Conservation (phyloP, 2,329 filamentous ascomycete species). For the Fusarium sp. region DNA sequence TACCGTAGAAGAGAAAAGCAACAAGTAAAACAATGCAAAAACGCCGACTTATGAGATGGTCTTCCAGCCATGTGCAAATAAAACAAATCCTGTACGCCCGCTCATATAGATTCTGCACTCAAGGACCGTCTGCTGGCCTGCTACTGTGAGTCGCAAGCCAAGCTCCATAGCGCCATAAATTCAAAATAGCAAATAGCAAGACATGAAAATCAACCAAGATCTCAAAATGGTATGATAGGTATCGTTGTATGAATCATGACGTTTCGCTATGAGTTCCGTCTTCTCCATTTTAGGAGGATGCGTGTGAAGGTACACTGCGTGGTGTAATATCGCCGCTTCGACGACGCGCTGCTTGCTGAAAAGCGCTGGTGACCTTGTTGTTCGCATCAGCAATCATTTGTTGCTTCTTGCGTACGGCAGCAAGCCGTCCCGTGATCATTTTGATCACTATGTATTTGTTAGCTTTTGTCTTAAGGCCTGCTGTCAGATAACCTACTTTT, state of each 20-base stretch:
- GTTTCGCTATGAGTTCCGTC: conserved; percentile 15
- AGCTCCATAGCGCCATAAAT: conserved; percentile 41
- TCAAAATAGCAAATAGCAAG: conserved; percentile 40
- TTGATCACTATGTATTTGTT: conserved; percentile 64
- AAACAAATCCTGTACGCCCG: conserved; percentile 43
- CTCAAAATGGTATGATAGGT: conserved; percentile 39
- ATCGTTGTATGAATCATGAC: conserved; percentile 36
- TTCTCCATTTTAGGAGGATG: conserved; percentile 51
- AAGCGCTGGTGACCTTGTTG: conserved; percentile 60
- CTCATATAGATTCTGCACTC: conserved; percentile 41
- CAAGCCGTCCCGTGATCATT: conserved; percentile 71
- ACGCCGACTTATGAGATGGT: conserved; percentile 47
- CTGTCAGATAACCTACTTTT: conserved; percentile 68
- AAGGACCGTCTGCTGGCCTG: conserved; percentile 44
- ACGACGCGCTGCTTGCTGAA: conserved; percentile 59
- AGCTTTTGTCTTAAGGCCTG: conserved; percentile 20
- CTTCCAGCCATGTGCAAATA: conserved; percentile 30
- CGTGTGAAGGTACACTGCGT: conserved; percentile 65
- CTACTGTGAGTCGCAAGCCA: conserved; percentile 46
- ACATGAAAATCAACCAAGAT: conserved; percentile 40
- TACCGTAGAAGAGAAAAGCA: conserved; percentile 7
- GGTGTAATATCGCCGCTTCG: conserved; percentile 69
- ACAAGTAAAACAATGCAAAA: conserved; percentile 28
- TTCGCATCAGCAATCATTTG: conserved; percentile 71
- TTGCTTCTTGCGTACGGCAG: conserved; percentile 70